Percentiles rank a stretch among this genome's conserved stretches.
Conservation (phyloP, 306 rosid species). For the Sesbania bispinosa region DNA sequence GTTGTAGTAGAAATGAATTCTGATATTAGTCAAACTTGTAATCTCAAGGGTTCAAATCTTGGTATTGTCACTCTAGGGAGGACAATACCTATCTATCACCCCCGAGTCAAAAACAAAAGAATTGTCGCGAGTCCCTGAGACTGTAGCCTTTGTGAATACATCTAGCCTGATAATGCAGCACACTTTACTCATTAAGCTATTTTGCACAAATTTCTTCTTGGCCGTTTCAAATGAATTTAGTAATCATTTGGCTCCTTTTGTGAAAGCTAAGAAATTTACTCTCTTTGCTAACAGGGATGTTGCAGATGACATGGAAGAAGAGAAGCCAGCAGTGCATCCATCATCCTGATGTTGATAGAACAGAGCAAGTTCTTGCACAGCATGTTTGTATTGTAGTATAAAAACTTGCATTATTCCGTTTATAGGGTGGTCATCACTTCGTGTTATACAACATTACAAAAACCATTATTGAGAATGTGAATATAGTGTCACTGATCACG, state of each 20-base stretch:
- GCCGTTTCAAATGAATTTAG: neutral
- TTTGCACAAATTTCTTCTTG: neutral
- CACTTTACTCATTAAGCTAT: neutral
- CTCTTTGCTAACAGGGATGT: conserved; percentile 39
- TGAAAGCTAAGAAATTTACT: conserved; percentile 14
- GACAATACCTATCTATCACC: too few species aligned
- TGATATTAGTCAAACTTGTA: neutral
- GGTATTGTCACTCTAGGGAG: neutral
- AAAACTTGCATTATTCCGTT: neutral
- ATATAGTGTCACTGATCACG: neutral
- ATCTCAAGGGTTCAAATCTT: neutral
- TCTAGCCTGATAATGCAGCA: neutral
- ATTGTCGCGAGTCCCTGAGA: neutral
- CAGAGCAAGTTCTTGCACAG: conserved; percentile 11
- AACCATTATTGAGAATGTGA: neutral
- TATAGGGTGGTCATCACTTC: neutral
- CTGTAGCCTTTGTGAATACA: neutral
- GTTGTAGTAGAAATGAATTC: too few species aligned
- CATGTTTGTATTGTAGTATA: conserved; percentile 2
- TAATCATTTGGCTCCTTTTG: neutral
- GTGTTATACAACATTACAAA: neutral
- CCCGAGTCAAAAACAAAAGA: too few species aligned
- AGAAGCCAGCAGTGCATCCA: conserved; percentile 34
- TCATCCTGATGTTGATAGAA: conserved; percentile 26
- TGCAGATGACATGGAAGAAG: conserved; percentile 61